phyloP scores from a whole-genome alignment of 768 basidiomycete species.

The Boletales sp. region DNA sequence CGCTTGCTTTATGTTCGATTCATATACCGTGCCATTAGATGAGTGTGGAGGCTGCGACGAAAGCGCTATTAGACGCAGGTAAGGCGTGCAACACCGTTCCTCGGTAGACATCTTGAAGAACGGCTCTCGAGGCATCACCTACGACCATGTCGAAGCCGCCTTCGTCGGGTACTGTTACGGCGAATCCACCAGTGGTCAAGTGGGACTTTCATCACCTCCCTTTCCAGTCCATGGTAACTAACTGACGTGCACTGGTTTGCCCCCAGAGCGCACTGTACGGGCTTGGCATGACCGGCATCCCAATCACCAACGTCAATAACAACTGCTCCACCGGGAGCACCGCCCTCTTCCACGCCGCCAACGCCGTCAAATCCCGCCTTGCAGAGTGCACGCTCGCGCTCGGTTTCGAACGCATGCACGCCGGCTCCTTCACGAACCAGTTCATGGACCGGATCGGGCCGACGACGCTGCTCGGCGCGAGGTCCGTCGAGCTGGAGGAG shows the following conservation, averaged over 20 bases:
- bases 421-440: constrained; percentile 65
- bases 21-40: constrained; percentile 43
- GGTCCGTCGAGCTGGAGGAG: constrained; percentile 45
- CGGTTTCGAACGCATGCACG: constrained; percentile 79
- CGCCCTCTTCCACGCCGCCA: constrained; percentile 68
- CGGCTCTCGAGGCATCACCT: constrained; percentile 59
- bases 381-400: constrained; percentile 73
- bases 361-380: constrained; percentile 61
- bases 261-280: constrained; percentile 69
- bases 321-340: constrained; percentile 80
- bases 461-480: constrained; percentile 37
- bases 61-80: constrained; percentile 82
- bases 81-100: background rate
- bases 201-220: constrained; percentile 16
- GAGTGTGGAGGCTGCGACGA: constrained; percentile 84
- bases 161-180: constrained; percentile 69
- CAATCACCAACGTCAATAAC: constrained; percentile 82
- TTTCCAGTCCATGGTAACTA: background rate
- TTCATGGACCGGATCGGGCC: constrained; percentile 52
- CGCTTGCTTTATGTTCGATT: background rate
- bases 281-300: constrained; percentile 77
- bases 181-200: constrained; percentile 74
- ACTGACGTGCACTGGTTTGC: background rate
- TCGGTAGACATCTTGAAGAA: background rate
- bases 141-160: constrained; percentile 70